phyloP scores from a whole-genome alignment of 1,139 yeast species.

The Saccharomyces hybrid region DNA sequence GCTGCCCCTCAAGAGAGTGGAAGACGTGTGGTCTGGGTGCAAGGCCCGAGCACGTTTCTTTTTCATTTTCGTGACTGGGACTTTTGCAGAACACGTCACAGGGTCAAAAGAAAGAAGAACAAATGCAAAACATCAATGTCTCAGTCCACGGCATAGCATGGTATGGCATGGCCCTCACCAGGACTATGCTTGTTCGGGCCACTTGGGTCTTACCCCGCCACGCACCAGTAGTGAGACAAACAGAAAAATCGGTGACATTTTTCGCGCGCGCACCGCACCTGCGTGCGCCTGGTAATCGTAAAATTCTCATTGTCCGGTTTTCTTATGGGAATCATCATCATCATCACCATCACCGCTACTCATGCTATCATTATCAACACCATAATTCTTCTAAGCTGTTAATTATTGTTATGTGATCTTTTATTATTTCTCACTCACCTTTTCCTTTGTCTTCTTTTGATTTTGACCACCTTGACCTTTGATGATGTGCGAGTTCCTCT shows the following conservation, averaged over 20 bases:
- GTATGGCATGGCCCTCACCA: not conserved
- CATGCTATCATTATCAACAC: not conserved
- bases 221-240: not conserved
- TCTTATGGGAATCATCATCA: not conserved
- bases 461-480: not conserved
- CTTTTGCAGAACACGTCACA: not conserved
- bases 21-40: conserved; percentile 1
- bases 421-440: not conserved
- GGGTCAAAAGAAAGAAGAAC: not conserved
- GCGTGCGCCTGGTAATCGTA: not conserved
- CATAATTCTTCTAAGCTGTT: not conserved
- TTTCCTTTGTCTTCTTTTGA: not conserved
- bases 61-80: not conserved
- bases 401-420: not conserved
- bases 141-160: not conserved
- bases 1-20: not conserved
- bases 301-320: not conserved
- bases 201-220: not conserved
- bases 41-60: not conserved
- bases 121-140: not conserved
- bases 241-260: not conserved
- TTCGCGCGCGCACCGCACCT: not conserved
- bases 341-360: not conserved
- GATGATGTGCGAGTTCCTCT: conserved; percentile 1
- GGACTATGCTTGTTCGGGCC: not conserved